Conservation (phyloP, 2,329 filamentous ascomycete genomes). For the Verticillium tricorpus region DNA sequence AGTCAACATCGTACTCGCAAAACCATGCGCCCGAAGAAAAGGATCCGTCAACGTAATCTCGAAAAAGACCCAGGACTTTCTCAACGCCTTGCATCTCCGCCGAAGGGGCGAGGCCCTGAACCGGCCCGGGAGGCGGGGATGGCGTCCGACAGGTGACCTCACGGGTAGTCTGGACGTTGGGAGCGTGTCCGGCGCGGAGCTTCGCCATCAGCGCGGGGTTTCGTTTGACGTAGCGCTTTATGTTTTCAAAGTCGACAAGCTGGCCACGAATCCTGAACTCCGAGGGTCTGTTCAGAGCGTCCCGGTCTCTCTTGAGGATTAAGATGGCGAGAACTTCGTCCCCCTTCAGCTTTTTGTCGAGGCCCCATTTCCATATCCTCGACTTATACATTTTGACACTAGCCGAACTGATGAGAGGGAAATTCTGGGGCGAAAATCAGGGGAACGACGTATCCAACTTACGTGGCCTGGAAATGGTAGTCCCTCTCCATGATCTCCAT, state of each 20-base stretch:
- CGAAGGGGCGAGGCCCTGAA: slow-evolving; percentile 15
- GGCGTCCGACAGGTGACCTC: slow-evolving; percentile 28
- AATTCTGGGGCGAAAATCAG: neutral
- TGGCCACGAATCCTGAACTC: slow-evolving; percentile 33
- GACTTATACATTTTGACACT: slow-evolving; percentile 40
- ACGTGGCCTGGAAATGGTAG: slow-evolving; percentile 34
- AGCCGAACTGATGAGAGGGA: slow-evolving; percentile 3
- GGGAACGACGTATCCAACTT: slow-evolving; percentile 12
- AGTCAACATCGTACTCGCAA: slow-evolving; percentile 24
- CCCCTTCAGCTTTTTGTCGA: slow-evolving; percentile 37
- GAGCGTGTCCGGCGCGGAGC: slow-evolving; percentile 23
- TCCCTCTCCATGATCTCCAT: slow-evolving; percentile 33
- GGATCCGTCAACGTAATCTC: slow-evolving; percentile 23
- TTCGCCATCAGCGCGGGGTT: slow-evolving; percentile 29
- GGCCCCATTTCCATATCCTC: slow-evolving; percentile 35
- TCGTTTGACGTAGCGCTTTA: slow-evolving; percentile 33
- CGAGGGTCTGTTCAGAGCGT: slow-evolving; percentile 25
- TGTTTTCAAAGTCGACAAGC: slow-evolving; percentile 32
- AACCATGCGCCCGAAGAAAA: slow-evolving; percentile 22
- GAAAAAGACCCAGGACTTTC: slow-evolving; percentile 21
- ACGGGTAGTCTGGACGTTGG: slow-evolving; percentile 22
- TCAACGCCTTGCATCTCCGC: slow-evolving; percentile 19
- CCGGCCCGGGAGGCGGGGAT: slow-evolving; percentile 17
- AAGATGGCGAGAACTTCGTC: slow-evolving; percentile 35
- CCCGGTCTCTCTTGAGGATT: slow-evolving; percentile 29